Conservation (phyloP, 192 early-diverging fungal species). For the Helicostylum pulchrum region DNA sequence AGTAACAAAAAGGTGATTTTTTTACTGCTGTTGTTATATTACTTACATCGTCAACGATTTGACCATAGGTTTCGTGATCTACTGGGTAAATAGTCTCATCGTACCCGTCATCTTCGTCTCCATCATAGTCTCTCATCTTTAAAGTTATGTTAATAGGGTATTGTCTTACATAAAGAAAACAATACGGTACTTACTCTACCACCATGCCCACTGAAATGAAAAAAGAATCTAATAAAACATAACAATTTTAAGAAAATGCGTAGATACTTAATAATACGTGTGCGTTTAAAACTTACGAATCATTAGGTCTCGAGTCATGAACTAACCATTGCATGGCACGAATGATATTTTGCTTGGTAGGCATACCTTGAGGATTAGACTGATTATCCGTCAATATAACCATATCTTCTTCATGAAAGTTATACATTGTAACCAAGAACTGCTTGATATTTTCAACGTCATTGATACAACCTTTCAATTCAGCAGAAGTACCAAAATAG, state of each 20-base stretch:
- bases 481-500: conserved; percentile 62
- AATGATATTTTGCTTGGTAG: conserved; percentile 69
- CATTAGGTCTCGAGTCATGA: conserved; percentile 65
- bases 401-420: conserved; percentile 61
- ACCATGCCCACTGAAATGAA: conserved; percentile 80
- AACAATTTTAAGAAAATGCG: conserved; percentile 1
- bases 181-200: conserved; percentile 36
- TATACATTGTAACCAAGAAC: conserved; percentile 63
- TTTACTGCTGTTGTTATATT: neutral
- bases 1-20: neutral
- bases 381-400: conserved; percentile 79
- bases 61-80: conserved; percentile 50
- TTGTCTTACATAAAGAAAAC: neutral
- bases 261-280: too few species aligned
- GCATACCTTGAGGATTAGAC: conserved; percentile 54
- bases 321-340: conserved; percentile 78
- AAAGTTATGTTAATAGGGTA: neutral
- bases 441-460: conserved; percentile 74
- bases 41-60: conserved; percentile 65
- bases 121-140: conserved; percentile 49
- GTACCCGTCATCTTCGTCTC: conserved; percentile 76
- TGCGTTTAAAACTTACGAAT: conserved; percentile 49
- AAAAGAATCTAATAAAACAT: conserved; percentile 56
- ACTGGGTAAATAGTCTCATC: conserved; percentile 78
- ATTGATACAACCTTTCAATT: conserved; percentile 76